Evolutionary conservation across 345 rosid species (phyloP).

Genomic region (Eucalyptus victrix): DNA sequence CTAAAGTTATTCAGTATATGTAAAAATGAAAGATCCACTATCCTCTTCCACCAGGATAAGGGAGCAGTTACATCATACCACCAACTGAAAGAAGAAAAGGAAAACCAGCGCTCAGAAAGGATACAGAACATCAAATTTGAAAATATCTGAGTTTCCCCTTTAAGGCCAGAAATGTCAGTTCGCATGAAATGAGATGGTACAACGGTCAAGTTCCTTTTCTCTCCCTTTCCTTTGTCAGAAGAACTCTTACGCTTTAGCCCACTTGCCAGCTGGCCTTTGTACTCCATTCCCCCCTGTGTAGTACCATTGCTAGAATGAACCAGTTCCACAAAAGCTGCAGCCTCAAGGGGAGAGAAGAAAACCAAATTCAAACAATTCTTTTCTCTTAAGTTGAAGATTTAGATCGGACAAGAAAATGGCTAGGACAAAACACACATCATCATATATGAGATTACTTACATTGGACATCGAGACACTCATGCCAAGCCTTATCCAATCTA

Average conservation of each 20-base stretch:
- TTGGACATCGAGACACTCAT: constrained; percentile 92
- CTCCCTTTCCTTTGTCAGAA: constrained; percentile 49
- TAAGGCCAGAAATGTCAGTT: constrained; percentile 73
- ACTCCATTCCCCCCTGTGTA: constrained; percentile 51
- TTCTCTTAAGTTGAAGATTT: background rate
- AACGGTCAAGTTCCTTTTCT: constrained; percentile 34
- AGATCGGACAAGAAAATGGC: background rate
- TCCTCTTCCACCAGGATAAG: background rate
- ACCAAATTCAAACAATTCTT: background rate
- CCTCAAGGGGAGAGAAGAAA: background rate
- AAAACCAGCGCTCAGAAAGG: constrained; percentile 18
- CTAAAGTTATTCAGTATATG: background rate
- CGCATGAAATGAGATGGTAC: constrained; percentile 79
- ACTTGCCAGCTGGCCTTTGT: constrained; percentile 18
- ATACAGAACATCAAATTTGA: constrained; percentile 83
- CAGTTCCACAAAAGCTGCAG: constrained; percentile 75
- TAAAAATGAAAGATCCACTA: background rate
- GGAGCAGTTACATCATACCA: background rate
- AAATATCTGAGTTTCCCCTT: constrained; percentile 73
- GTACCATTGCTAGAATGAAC: constrained; percentile 91
- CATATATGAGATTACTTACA: constrained; percentile 27
- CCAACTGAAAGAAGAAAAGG: background rate
- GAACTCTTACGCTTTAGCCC: constrained; percentile 22
- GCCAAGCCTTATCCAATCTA: constrained; percentile 96
- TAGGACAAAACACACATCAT: background rate